Evolutionary conservation across 345 rosid species (phyloP).

Genomic region (Citrus hindsii): DNA sequence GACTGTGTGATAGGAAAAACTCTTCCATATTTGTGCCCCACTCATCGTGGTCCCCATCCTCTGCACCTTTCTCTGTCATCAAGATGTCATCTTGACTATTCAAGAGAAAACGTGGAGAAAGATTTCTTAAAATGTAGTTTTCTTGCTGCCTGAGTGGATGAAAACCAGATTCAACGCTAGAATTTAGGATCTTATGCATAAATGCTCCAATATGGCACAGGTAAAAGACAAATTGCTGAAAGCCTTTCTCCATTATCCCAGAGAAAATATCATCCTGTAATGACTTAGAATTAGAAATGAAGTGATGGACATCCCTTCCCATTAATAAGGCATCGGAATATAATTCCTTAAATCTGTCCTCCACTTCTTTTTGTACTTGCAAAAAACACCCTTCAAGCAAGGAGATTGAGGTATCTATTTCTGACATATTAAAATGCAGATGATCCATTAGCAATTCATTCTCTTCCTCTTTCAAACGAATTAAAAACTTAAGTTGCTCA

Average conservation of each 20-base stretch:
- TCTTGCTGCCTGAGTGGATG: slow-evolving; percentile 24
- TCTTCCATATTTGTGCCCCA: slow-evolving; percentile 27
- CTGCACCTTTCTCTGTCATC: slow-evolving; percentile 18
- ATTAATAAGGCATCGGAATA: slow-evolving; percentile 41
- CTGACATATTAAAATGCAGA: slow-evolving; percentile 32
- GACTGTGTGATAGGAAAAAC: slow-evolving; percentile 22
- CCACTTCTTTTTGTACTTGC: slow-evolving; percentile 59
- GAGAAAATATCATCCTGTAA: slow-evolving; percentile 55
- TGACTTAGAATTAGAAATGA: slow-evolving; percentile 41
- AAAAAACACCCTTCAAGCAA: slow-evolving; percentile 50
- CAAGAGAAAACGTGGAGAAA: slow-evolving; percentile 11
- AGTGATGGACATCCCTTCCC: slow-evolving; percentile 42
- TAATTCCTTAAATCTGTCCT: slow-evolving; percentile 44
- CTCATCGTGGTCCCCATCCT: slow-evolving; percentile 24
- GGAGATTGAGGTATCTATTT: slow-evolving; percentile 48
- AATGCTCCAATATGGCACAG: slow-evolving; percentile 48
- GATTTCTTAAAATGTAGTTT: slow-evolving; percentile 8
- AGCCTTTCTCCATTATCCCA: slow-evolving; percentile 54
- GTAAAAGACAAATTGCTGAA: slow-evolving; percentile 39
- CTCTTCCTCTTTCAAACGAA: slow-evolving; percentile 50
- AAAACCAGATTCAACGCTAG: slow-evolving; percentile 17
- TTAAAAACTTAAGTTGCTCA: slow-evolving; percentile 50
- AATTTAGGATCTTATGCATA: slow-evolving; percentile 29
- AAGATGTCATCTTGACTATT: slow-evolving; percentile 13
- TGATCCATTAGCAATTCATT: slow-evolving; percentile 46